Base-by-base conservation (phyloP, 2,329 filamentous ascomycete genomes). In the Colletotrichum falcatum region DNA sequence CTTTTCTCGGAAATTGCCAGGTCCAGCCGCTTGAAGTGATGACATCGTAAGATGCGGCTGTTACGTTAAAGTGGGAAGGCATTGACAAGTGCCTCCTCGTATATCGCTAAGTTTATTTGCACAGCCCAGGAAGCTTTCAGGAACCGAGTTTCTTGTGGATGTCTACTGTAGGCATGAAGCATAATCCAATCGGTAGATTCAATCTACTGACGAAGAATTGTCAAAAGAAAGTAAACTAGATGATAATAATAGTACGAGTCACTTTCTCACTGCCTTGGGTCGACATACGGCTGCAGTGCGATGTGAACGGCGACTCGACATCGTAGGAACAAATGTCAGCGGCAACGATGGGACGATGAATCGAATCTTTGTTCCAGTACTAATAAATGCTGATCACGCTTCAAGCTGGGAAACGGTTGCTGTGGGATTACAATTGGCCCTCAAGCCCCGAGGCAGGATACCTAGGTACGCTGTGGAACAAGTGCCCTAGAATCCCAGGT, bases 381-480 rank as follows among this genome's bases (percentile, higher is more conserved):
- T 42, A 44, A 2, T 9, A 18, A 48, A 39, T 11, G 9, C 26
- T 39, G 12, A 39, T 55, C 54, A 44, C 54, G 55, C 26, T 42
- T 30, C 18, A 48, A 7, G 20, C 55, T 35, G 28, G 2, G 8
- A n/a, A 26, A 11, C n/a, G 23, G 49, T n/a, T 14, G 8, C 16
- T 11, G 42, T 49, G 35, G 14, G 4, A 26, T 49, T 61, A 61
- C n/a, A 61, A 30, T 61, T 37, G 11, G 11, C 58, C 44, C 30
- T 28, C 9, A 11, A 6, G 33, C n/a, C 23, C 44, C 51, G n/a
- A 5, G 18, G 12, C 8, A 53, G 46, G n/a, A 44, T n/a, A n/a
- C n/a, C n/a, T n/a, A n/a, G n/a, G n/a, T 62, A 67, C 14, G 28
- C 11, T 67, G 28, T 67, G 63, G 58, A 66, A 70, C 58, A 37